Base-by-base conservation (phyloP, 805 yeast species). In the Torulaspora gathmanii region DNA sequence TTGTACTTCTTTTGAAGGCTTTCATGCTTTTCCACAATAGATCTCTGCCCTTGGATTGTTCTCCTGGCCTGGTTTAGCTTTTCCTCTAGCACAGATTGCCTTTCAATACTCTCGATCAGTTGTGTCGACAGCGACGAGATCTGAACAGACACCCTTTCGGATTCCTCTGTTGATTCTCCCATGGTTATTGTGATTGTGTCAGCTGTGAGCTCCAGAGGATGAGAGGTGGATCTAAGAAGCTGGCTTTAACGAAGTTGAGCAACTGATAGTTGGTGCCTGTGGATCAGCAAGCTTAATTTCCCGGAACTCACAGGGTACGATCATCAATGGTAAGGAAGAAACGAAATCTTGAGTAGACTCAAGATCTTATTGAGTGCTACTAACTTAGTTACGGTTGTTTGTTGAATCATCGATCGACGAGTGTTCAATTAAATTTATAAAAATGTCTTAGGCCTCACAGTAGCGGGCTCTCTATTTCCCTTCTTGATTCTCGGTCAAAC, bases 71-170 rank as follows among this genome's bases (percentile, higher is more conserved):
- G 72, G 37, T 70, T 59, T 3, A 77, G 53, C 37, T 70, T 68
- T 48, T 75, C 80, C 52, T 80, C 86, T 48, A 80, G 57, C 33
- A 68, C 72, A 44, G 78, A 73, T 62, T 75, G 82, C 50, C 72
- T 76, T 47, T 77, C 79, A 5, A 80, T 75, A 15, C 82, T 77
- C 26, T 82, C 80, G 29, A 80, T 76, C 44, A 80, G 67, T 58
- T 74, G 76, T 2, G 85, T 80, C 13, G 83, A 79, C 35, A 80
- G 61, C 20, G 75, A 61, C 4, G 81, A 69, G 44, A 80, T 78
- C 64, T 80, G 83, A 34, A 70, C 59, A 0, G 82, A 72, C 26
- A 80, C 67, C 40, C 83, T 65, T 34, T 62, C 61, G 17, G 60
- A 56, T 50, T 70, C 74, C 28, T 69, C 75, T 9, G 36, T 16